Conservation (phyloP, 805 yeast species). For the Candida wancherniae region DNA sequence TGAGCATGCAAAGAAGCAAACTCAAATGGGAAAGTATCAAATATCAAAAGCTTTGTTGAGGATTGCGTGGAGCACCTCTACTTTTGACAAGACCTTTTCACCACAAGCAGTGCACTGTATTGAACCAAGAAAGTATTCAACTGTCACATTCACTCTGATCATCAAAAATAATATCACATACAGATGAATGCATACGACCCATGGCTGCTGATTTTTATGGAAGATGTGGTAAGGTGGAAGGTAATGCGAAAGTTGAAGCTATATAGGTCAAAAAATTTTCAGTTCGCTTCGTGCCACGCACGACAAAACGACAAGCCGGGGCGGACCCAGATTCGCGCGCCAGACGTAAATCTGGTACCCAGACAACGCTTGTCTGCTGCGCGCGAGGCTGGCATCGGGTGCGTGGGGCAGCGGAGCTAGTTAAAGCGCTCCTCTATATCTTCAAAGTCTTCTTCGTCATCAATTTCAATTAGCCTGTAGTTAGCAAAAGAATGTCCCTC, state of each 20-base stretch:
- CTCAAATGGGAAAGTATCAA: constrained; percentile 16
- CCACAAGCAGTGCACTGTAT: constrained; percentile 20
- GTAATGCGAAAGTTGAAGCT: constrained; percentile 4
- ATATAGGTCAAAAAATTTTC: constrained; percentile 21
- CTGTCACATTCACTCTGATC: constrained; percentile 16
- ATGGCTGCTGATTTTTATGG: constrained; percentile 57
- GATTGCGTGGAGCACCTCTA: constrained; percentile 14
- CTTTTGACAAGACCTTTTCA: constrained; percentile 28
- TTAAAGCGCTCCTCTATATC: constrained; percentile 39
- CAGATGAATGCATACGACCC: constrained; percentile 99
- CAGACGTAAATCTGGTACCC: too few relatives aligned
- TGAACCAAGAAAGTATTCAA: constrained; percentile 23
- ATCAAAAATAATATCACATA: constrained; percentile 46
- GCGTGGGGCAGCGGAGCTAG: not conserved
- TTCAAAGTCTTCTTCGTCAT: constrained; percentile 68
- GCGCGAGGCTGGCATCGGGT: too few relatives aligned
- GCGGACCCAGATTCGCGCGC: constrained; percentile 4
- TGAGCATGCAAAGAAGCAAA: too few relatives aligned
- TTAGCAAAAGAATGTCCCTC: constrained; percentile 19
- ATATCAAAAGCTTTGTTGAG: constrained; percentile 19
- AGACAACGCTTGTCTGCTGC: too few relatives aligned
- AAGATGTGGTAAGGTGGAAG: constrained; percentile 10
- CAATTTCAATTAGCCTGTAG: constrained; percentile 51
- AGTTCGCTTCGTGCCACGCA: constrained; percentile 4
- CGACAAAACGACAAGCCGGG: constrained; percentile 2